These are phyloP conservation scores for Amanita molliuscula DNA, from an alignment of 768 basidiomycete genomes.

Conservation along the genomic window DNA sequence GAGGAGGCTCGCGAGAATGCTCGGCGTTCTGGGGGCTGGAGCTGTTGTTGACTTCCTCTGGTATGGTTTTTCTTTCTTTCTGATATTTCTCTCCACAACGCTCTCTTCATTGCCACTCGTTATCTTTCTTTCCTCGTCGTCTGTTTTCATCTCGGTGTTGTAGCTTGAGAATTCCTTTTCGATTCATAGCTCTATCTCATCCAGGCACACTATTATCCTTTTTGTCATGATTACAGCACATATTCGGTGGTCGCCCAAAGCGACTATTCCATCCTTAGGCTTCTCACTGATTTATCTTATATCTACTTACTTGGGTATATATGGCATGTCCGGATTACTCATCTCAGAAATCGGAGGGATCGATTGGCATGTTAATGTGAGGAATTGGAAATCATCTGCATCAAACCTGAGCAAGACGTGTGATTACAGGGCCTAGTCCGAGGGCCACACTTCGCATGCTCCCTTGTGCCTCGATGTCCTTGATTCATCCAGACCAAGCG, in stretches of 20 bases:
- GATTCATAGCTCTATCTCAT: slow-evolving; percentile 12
- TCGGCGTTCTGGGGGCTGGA: slow-evolving; percentile 48
- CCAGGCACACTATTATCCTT: slow-evolving; percentile 3
- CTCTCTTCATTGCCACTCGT: slow-evolving; percentile 14
- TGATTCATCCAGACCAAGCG: slow-evolving; percentile 41
- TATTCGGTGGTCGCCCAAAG: neutral
- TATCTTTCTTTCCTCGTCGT: slow-evolving; percentile 10
- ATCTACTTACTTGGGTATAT: slow-evolving; percentile 31
- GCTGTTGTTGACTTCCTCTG: slow-evolving; percentile 46
- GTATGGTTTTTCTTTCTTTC: slow-evolving; percentile 6
- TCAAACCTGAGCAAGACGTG: neutral
- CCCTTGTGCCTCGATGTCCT: slow-evolving; percentile 35
- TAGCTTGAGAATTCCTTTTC: slow-evolving; percentile 9
- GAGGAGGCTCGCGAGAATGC: slow-evolving; percentile 59
- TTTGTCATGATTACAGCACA: slow-evolving; percentile 5
- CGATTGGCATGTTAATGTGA: neutral
- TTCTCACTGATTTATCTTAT: slow-evolving; percentile 32
- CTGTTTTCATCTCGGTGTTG: slow-evolving; percentile 11
- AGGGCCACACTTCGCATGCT: slow-evolving; percentile 4
- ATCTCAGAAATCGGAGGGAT: slow-evolving; percentile 4
- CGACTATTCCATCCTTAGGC: slow-evolving; percentile 12
- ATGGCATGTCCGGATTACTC: slow-evolving; percentile 19
- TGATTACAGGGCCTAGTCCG: neutral
- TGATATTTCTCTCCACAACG: slow-evolving; percentile 8
- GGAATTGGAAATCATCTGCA: slow-evolving; percentile 3